phyloP scores from a whole-genome alignment of 768 basidiomycete genomes.

The Rhizopogon roseolus region DNA sequence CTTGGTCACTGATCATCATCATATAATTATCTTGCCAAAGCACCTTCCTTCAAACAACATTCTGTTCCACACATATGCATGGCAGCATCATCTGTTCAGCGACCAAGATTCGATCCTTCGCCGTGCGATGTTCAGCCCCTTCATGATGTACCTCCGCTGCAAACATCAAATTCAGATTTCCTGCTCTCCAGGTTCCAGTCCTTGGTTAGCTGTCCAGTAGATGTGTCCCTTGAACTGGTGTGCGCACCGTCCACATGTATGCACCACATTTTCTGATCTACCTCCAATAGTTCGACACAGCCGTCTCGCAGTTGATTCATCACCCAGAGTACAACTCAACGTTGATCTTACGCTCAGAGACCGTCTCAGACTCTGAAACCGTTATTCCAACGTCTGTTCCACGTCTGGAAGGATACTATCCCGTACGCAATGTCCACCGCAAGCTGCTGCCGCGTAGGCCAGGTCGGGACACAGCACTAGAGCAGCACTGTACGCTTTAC shows the following conservation, averaged over 20 bases:
- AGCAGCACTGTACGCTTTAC: slow-evolving; percentile 80
- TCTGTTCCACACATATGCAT: too few relatives aligned
- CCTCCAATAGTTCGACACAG: slow-evolving; percentile 60
- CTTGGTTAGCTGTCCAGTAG: slow-evolving; percentile 35
- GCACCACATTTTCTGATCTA: neutral
- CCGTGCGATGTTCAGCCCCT: slow-evolving; percentile 9
- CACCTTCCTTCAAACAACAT: too few relatives aligned
- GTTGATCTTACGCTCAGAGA: slow-evolving; percentile 82
- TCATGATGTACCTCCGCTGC: neutral
- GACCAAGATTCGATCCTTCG: slow-evolving; percentile 21
- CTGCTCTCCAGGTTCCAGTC: slow-evolving; percentile 12
- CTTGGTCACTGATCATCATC: too few relatives aligned
- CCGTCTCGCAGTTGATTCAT: slow-evolving; percentile 66
- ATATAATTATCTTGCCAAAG: too few relatives aligned
- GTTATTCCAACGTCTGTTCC: slow-evolving; percentile 32
- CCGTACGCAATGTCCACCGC: slow-evolving; percentile 55
- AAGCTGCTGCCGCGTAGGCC: slow-evolving; percentile 76
- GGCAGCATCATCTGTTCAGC: slow-evolving; percentile 1
- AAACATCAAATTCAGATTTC: neutral
- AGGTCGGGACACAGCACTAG: slow-evolving; percentile 63
- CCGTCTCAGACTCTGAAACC: slow-evolving; percentile 34
- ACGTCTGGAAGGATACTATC: slow-evolving; percentile 30
- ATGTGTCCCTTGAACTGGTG: slow-evolving; percentile 41
- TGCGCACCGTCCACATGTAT: slow-evolving; percentile 8
- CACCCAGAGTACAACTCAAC: slow-evolving; percentile 95